phyloP scores from a whole-genome alignment of 192 early-diverging fungal species.

The Phlyctochytrium bullatum region DNA sequence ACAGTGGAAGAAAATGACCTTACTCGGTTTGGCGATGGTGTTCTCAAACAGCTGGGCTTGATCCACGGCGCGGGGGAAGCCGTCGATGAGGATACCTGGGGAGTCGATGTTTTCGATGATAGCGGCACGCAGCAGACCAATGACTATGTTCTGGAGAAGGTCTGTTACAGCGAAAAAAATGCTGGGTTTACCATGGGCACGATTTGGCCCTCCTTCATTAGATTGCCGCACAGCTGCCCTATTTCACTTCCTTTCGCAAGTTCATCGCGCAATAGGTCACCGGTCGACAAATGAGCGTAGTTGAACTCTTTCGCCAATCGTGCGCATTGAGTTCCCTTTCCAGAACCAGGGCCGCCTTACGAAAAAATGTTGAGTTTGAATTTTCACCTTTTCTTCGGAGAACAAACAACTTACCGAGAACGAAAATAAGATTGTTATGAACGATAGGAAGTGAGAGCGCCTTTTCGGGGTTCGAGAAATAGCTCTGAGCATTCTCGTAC shows the following conservation, averaged over 20 bases:
- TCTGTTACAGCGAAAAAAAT: background rate
- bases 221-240: slow-evolving; percentile 73
- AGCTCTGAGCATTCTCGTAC: slow-evolving; percentile 25
- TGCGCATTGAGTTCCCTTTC: slow-evolving; percentile 83
- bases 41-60: slow-evolving; percentile 51
- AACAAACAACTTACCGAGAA: slow-evolving; percentile 38
- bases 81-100: slow-evolving; percentile 42
- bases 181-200: slow-evolving; percentile 61
- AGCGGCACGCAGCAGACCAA: slow-evolving; percentile 33
- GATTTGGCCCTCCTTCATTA: slow-evolving; percentile 87
- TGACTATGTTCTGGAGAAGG: slow-evolving; percentile 17
- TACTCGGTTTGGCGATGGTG: slow-evolving; percentile 32
- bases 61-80: slow-evolving; percentile 45
- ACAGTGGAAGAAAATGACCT: slow-evolving; percentile 46
- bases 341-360: slow-evolving; percentile 47
- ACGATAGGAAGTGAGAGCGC: background rate
- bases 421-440: slow-evolving; percentile 37
- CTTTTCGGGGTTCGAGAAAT: slow-evolving; percentile 22
- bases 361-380: background rate
- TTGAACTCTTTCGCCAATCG: slow-evolving; percentile 79
- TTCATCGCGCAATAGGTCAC: slow-evolving; percentile 88
- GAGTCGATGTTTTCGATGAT: slow-evolving; percentile 24
- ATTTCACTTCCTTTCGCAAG: slow-evolving; percentile 41
- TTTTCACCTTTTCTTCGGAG: too few relatives aligned
- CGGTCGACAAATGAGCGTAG: slow-evolving; percentile 92